Conservation (phyloP, 805 yeast genomes). For the Blastobotrys terrestris region DNA sequence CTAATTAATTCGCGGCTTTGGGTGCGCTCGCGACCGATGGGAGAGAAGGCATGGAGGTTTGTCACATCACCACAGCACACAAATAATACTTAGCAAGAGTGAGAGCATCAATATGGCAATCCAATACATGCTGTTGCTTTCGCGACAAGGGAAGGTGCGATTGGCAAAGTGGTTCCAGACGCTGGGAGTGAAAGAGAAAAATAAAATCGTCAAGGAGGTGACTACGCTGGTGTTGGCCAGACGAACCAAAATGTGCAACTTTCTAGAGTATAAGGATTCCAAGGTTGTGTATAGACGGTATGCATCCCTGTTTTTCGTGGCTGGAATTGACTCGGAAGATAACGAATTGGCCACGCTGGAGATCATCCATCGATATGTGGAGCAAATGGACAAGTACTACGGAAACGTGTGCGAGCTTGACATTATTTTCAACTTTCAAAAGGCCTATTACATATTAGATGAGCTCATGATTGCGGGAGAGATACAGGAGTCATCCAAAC, state of each 20-base stretch:
- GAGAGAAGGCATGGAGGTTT: background rate
- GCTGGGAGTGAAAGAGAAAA: conserved; percentile 74
- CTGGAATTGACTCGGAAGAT: conserved; percentile 76
- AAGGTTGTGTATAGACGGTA: conserved; percentile 88
- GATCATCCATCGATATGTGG: conserved; percentile 86
- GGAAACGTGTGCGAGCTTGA: conserved; percentile 97
- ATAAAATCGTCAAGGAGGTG: conserved; percentile 75
- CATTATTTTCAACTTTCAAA: conserved; percentile 90
- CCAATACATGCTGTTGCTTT: conserved; percentile 71
- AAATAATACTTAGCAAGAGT: background rate
- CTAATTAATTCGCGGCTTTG: no score
- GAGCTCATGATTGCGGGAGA: conserved; percentile 87
- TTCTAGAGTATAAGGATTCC: conserved; percentile 74
- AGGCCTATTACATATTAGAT: conserved; percentile 87
- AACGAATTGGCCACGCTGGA: conserved; percentile 86
- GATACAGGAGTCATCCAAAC: conserved; percentile 73
- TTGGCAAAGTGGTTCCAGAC: conserved; percentile 91
- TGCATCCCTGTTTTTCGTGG: conserved; percentile 86
- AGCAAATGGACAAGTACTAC: conserved; percentile 91
- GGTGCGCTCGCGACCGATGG: no score
- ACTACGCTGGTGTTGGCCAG: conserved; percentile 80
- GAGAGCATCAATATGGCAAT: conserved; percentile 49
- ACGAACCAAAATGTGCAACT: conserved; percentile 92
- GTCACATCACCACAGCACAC: background rate
- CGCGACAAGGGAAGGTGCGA: conserved; percentile 93